Evolutionary conservation across 1,284 basidiomycete genomes (phyloP).

Genomic region (Vanrija sp.): DNA sequence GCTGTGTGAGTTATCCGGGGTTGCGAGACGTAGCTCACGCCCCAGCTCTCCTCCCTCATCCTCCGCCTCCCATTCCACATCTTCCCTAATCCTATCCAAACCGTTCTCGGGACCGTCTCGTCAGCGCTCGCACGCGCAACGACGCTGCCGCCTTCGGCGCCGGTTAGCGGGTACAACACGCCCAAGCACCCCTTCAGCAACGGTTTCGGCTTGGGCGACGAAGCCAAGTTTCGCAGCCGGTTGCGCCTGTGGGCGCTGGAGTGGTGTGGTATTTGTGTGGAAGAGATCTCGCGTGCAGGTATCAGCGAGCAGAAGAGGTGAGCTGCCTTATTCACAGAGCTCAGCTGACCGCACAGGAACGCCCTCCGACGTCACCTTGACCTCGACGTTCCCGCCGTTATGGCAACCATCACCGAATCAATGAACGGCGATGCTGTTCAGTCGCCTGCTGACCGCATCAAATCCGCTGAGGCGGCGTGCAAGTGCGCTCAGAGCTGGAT

Average conservation of each 20-base stretch:
- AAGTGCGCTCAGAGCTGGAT: slow-evolving; percentile 80
- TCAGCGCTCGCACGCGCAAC: slow-evolving; percentile 30
- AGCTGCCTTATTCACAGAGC: slow-evolving; percentile 35
- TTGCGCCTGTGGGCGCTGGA: slow-evolving; percentile 56
- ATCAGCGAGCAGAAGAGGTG: slow-evolving; percentile 70
- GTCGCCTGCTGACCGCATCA: slow-evolving; percentile 35
- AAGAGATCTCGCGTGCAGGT: slow-evolving; percentile 71
- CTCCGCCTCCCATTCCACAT: slow-evolving; percentile 39
- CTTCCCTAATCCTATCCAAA: slow-evolving; percentile 37
- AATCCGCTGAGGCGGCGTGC: slow-evolving; percentile 64
- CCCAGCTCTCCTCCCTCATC: slow-evolving; percentile 40
- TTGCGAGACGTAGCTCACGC: slow-evolving; percentile 1
- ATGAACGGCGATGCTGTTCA: slow-evolving; percentile 43
- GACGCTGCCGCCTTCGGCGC: slow-evolving; percentile 30
- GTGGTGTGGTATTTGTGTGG: slow-evolving; percentile 75
- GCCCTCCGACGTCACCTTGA: slow-evolving; percentile 36
- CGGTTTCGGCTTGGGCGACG: slow-evolving; percentile 7
- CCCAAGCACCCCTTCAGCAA: slow-evolving; percentile 53
- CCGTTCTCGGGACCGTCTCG: slow-evolving; percentile 36
- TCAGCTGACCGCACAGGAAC: slow-evolving; percentile 16
- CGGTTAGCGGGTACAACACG: slow-evolving; percentile 38
- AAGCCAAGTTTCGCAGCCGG: slow-evolving; percentile 19
- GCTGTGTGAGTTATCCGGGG: slow-evolving; percentile 60
- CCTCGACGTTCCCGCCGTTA: slow-evolving; percentile 63
- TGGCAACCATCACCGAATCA: slow-evolving; percentile 60